Base-by-base conservation (phyloP, 179 eudicot genomes). In the Nepenthes alata region DNA sequence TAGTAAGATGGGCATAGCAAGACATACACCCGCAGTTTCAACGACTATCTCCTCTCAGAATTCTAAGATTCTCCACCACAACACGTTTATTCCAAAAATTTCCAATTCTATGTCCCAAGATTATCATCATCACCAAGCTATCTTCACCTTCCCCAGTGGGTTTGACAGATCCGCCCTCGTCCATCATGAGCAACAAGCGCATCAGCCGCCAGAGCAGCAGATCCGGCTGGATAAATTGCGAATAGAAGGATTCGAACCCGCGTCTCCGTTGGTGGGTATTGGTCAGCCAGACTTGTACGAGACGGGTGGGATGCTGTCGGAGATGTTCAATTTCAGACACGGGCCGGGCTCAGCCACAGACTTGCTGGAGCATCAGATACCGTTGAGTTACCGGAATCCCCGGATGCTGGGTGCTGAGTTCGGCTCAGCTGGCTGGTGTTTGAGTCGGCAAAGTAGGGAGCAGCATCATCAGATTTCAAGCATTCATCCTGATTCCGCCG, bases 271-370 rank as follows among this genome's bases (percentile, higher is more conserved):
- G 14, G 72, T 67, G 16, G 70, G 71, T 1, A 62, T 74, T 9
- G 80, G 67, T 55, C 72, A 66, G 2, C 74, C 67, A 15, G 74
- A 70, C 8, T 83, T 25, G 2, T 80, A 81, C 16, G 95, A 87
- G 11, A 57, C 88, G 0, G 81, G 80, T 6, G 97, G 89, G 50
- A 87, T 85, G 94, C 58, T 89, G 5, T 93, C 97, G 0, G 98
- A 93, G 60, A 93, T 93, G 98, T 93, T 93, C 75, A 82, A 80
- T 74, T 93, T 80, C 16, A 81, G 79, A 3, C 70, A 73, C 0
- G 60, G 74, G 37, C 13, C 53, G n/a, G 53, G 53, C 4, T 61
- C 72, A 2, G 77, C 63, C 14, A 37, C 80, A 2, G 85, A 85
- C 45, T 58, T 85, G 15, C 48, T 87, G 9, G 83, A 85, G 56